A percentile compares a stretch with the other conserved stretches of the same genome.
phyloP scores from a whole-genome alignment of 2,329 filamentous ascomycete species.

The Venturia asperata region DNA sequence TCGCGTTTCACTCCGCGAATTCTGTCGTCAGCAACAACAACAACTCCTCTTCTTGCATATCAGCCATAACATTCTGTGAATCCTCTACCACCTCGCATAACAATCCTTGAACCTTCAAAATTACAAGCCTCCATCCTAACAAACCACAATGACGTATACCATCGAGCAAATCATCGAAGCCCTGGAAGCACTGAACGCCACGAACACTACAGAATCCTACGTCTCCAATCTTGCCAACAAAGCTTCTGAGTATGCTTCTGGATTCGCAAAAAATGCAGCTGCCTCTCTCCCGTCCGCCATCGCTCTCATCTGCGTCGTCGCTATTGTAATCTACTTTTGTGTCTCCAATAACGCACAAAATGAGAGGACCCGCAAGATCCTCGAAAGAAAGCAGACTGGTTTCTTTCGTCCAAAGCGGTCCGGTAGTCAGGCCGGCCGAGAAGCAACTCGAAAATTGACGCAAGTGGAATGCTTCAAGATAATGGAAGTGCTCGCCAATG shows the following conservation, averaged over 20 bases:
- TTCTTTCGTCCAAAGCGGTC: slow-evolving; percentile 4
- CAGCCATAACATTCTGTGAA: not conserved
- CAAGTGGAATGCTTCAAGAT: not conserved
- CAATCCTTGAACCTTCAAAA: not conserved
- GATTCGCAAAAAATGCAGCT: not conserved
- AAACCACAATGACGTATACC: not conserved
- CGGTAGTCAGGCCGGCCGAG: not conserved
- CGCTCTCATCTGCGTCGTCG: not conserved
- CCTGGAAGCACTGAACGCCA: slow-evolving; percentile 4
- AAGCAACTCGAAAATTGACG: not conserved
- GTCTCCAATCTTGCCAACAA: not conserved
- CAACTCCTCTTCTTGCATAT: not conserved
- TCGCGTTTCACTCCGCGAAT: not conserved
- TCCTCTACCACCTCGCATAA: not conserved
- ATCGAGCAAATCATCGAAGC: slow-evolving; percentile 4
- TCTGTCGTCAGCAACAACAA: not conserved
- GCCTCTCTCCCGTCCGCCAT: not conserved
- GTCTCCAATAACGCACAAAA: not conserved
- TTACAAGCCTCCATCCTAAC: not conserved
- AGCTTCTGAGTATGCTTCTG: not conserved
- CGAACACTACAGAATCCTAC: not conserved
- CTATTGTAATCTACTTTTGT: not conserved
- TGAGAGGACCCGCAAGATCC: not conserved
- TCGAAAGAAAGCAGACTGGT: not conserved
- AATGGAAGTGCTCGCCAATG: not conserved